These are phyloP conservation scores for Leucaena leucocephala DNA, from an alignment of 306 rosid species.

Conservation along the genomic window DNA sequence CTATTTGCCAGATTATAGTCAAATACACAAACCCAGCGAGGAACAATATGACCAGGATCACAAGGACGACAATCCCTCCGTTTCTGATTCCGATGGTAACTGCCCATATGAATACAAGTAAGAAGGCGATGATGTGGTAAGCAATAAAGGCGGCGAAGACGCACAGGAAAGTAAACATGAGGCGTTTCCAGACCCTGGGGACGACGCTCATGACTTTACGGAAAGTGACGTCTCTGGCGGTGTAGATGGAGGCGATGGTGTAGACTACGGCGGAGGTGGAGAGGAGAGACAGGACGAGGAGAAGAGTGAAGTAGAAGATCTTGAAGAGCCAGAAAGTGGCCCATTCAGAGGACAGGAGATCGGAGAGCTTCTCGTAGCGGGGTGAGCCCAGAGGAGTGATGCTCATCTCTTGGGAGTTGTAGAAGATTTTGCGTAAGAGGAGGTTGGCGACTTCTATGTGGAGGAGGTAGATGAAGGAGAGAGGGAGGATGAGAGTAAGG, in stretches of 20 bases:
- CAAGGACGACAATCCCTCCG: background rate
- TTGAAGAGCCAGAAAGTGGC: constrained; percentile 45
- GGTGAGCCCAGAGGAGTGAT: constrained; percentile 31
- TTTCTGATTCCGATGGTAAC: rapidly evolving
- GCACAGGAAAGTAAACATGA: constrained; percentile 63
- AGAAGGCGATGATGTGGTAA: constrained; percentile 34
- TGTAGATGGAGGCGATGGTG: constrained; percentile 70
- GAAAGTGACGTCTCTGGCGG: constrained; percentile 50
- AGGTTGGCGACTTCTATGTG: constrained; percentile 56
- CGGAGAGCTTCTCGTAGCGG: constrained; percentile 38
- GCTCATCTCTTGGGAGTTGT: constrained; percentile 24
- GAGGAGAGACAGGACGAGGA: constrained; percentile 34
- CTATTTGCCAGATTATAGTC: constrained; percentile 67
- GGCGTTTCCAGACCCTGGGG: constrained; percentile 72
- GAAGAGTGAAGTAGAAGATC: constrained; percentile 36
- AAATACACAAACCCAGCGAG: constrained; percentile 58
- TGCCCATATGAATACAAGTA: background rate
- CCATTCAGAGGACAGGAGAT: constrained; percentile 49
- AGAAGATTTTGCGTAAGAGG: constrained; percentile 38
- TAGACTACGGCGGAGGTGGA: constrained; percentile 74
- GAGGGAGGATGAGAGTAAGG: constrained; percentile 65
- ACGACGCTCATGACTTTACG: constrained; percentile 57
- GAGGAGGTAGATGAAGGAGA: constrained; percentile 57
- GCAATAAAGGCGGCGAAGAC: constrained; percentile 41
- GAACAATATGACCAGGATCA: constrained; percentile 20